Base-by-base conservation (phyloP, 2,329 filamentous ascomycete species). In the Clarireedia monteithiana region DNA sequence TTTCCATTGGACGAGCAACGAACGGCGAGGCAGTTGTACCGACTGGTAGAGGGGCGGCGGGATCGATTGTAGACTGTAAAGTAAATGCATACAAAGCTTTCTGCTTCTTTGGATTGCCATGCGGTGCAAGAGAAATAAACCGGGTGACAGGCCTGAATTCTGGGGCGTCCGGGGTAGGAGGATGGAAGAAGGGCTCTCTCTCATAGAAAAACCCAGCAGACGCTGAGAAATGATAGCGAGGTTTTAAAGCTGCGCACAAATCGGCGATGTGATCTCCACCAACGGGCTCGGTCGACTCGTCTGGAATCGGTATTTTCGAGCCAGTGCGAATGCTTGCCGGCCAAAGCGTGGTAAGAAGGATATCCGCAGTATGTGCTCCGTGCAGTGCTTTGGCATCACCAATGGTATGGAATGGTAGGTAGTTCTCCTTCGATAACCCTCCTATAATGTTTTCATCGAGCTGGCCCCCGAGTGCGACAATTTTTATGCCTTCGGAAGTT, bases 331-430 rank as follows among this genome's bases (percentile, higher is more conserved):
- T 79, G 1, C 78, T 80, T 10, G 84, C 78, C 3, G 94, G 92
- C 94, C 94, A 99, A 64, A 89, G 78, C 36, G 84, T 82, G 0
- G 94, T 97, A 54, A 99, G 74, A 15, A 99, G 77, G 51, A 99
- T 91, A 68, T 99, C 92, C 45, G 89, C 84, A 34, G 77, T 81
- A 65, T 91, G 86, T 17, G 88, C 88, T 23, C 89, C 89, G 56
- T 83, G 81, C 4, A 96, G 76, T 1, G 82, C 75, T 66, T 85
- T 88, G 23, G 86, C 87, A 68, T 97, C 92, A 48, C 83, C 82
- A 52, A 84, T 79, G 4, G 84, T 87, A 70, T 95, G 92, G 58
- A 83, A 84, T 0, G 91, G 86, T n/a, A 86, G 76, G 63, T 88
- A 85, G 61, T 86, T 85, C 62, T 89, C 86, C 60, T 84, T 82